These are phyloP conservation scores for Nigrospora sphaerica DNA, from an alignment of 2,329 filamentous ascomycete genomes.

Conservation along the genomic window DNA sequence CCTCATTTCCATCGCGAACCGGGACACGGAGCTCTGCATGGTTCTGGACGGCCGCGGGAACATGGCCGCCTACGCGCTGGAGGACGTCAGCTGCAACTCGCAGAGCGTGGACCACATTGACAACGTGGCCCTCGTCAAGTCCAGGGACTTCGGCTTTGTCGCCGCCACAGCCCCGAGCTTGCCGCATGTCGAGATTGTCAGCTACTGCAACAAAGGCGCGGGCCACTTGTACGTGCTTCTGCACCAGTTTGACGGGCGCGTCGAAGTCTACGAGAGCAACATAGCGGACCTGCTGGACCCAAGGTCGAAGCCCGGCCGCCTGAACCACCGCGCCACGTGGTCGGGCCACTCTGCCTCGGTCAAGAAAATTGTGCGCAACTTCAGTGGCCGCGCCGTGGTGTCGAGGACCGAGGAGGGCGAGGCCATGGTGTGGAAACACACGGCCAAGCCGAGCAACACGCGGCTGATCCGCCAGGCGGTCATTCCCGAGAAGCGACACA, in stretches of 20 bases:
- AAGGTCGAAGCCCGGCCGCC: conserved; percentile 48
- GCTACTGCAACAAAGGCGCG: conserved; percentile 60
- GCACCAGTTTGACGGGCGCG: conserved; percentile 78
- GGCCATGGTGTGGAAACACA: conserved; percentile 76
- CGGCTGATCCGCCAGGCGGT: conserved; percentile 60
- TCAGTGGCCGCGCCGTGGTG: conserved; percentile 70
- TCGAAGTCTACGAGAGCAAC: conserved; percentile 74
- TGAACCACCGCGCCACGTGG: conserved; percentile 63
- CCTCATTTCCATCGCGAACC: conserved; percentile 77
- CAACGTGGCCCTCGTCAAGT: conserved; percentile 74
- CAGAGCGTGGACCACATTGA: conserved; percentile 66
- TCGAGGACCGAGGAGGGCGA: conserved; percentile 75
- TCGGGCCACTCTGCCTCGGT: conserved; percentile 77
- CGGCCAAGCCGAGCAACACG: conserved; percentile 38
- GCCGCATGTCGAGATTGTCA: conserved; percentile 60
- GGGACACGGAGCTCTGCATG: conserved; percentile 79
- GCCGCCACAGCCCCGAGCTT: conserved; percentile 13
- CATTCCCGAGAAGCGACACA: conserved; percentile 61
- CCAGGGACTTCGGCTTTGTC: conserved; percentile 42
- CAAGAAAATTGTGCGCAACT: conserved; percentile 81
- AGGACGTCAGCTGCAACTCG: conserved; percentile 70
- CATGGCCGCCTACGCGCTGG: conserved; percentile 89
- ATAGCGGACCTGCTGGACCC: conserved; percentile 78
- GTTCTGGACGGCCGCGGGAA: conserved; percentile 76
- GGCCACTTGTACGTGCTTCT: conserved; percentile 66